Base-by-base conservation (phyloP, 2,329 filamentous ascomycete genomes). In the Xylariaceae sp. region DNA sequence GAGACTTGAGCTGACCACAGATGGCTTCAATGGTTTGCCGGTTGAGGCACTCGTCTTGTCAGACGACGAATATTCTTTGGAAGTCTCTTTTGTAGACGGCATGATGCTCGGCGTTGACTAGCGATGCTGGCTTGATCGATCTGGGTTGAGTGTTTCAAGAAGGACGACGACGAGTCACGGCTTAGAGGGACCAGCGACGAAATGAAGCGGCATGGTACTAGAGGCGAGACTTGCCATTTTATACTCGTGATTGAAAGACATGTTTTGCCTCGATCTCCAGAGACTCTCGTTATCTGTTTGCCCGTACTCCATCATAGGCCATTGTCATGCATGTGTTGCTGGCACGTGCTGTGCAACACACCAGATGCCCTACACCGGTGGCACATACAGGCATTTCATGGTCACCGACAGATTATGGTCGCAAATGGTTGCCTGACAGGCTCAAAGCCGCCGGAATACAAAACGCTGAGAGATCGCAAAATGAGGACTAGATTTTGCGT, bases 1-100 rank as follows among this genome's bases (percentile, higher is more conserved):
- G 10, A 50, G 43, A 30, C 45, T 48, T 11, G 51, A 42, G 35
- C 51, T 59, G 6, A 44, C 39, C n/a, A 44, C 22, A 17, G 41
- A 18, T 11, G 47, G 36, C 22, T 53, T 56, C 32, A 36, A 42
- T n/a, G 45, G 11, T 10, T 48, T 49, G 19, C 30, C 11, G 3
- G 42, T 15, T 27, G 46, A 42, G 27, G 46, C 39, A 30, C 40
- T 27, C 19, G 55, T 40, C n/a, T 51, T 54, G 18, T 47, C 42
- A 11, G 36, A 44, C 7, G 36, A 44, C 7, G 43, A 49, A 10
- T 41, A 6, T 36, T 39, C 31, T 18, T 41, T 31, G 11, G 41
- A 22, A 17, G 47, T 17, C 31, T 42, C 44, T n/a, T 15, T 32
- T 18, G 47, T 14, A 19, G 27, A 44, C 44, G 47, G 30, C 49